Percentiles rank a stretch among this genome's conserved stretches.
Evolutionary conservation across 352 stramenopile genomes (phyloP).

Genomic region (Pythium aquatile): DNA sequence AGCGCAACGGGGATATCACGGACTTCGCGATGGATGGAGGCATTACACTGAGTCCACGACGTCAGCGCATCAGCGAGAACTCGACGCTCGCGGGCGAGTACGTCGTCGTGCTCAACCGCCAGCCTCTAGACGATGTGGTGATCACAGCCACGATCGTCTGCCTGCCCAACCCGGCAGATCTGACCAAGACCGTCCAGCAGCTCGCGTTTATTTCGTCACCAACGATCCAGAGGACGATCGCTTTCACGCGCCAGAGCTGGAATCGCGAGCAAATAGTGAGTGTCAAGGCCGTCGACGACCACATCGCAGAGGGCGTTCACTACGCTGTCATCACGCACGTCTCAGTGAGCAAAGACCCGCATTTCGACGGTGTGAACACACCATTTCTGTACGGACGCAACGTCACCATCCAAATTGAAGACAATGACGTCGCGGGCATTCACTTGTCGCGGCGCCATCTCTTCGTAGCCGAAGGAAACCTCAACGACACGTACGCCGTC

Average conservation of each 20-base stretch:
- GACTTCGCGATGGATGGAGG: conserved; percentile 75
- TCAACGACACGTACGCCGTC: conserved; percentile 54
- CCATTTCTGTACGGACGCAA: conserved; percentile 64
- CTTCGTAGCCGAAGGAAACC: conserved; percentile 58
- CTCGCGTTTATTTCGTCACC: conserved; percentile 31
- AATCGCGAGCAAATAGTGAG: conserved; percentile 65
- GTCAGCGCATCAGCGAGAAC: conserved; percentile 51
- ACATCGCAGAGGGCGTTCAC: conserved; percentile 54
- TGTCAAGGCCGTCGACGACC: conserved; percentile 55
- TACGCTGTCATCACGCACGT: conserved; percentile 57
- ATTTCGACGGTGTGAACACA: conserved; percentile 48
- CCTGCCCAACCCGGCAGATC: conserved; percentile 27
- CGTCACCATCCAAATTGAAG: conserved; percentile 63
- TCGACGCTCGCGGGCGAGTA: conserved; percentile 48
- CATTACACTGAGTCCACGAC: conserved; percentile 47
- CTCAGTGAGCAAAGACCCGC: conserved; percentile 43
- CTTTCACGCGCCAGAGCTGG: conserved; percentile 61
- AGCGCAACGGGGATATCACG: conserved; percentile 49
- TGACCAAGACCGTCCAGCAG: conserved; percentile 36
- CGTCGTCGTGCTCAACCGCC: conserved; percentile 63
- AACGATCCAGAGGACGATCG: conserved; percentile 25
- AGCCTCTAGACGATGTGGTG: conserved; percentile 47
- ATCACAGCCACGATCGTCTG: conserved; percentile 45
- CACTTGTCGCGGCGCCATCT: conserved; percentile 52
- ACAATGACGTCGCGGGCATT: conserved; percentile 62